Base-by-base conservation (phyloP, 2,329 filamentous ascomycete species). In the Paecilomyces dactylethromorphus region DNA sequence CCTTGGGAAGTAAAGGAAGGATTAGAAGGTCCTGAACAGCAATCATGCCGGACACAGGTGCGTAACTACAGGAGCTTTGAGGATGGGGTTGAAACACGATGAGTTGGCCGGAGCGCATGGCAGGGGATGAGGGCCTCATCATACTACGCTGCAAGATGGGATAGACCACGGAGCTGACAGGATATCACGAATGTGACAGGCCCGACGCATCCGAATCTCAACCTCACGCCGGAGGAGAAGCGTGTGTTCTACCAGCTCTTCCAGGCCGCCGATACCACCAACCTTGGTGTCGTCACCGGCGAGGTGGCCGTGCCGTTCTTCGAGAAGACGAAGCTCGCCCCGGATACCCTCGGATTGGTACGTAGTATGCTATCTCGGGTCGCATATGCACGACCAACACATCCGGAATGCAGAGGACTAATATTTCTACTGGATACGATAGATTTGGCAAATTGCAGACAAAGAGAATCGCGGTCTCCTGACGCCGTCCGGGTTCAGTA, bases 391-490 rank as follows among this genome's bases (percentile, higher is more conserved):
- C 2, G 8, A 26, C 21, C 24, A 13, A 26, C 10, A 32, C 4
- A 12, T 24, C 15, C 3, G 45, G 52, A 39, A 8, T 18, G 35
- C 35, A 15, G 53, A 61, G 62, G 39, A 61, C 32, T 49, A 4
- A 49, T 51, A 24, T 22, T 52, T n/a, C 11, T 39, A 54, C 15
- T 55, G 58, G 29, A 31, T 33, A 31, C 24, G 64, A 60, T 75
- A 96, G 90, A 97, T 99, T 82, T 99, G 94, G 94, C 93, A 97
- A 78, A 94, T 99, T 74, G 93, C 94, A 66, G 94, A 99, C 79
- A 92, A 86, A 65, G 93, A 97, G 79, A 99, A 99, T 79, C 87
- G 92, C 64, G 94, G 94, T 56, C 89, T 97, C 66, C 81, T 99
- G 65, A 97, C 92, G 33, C 92, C 92, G 21, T 86, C 92, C 50